Evolutionary conservation across 106 monocot genomes (phyloP).

Genomic region (Phalaenopsis equestris): DNA sequence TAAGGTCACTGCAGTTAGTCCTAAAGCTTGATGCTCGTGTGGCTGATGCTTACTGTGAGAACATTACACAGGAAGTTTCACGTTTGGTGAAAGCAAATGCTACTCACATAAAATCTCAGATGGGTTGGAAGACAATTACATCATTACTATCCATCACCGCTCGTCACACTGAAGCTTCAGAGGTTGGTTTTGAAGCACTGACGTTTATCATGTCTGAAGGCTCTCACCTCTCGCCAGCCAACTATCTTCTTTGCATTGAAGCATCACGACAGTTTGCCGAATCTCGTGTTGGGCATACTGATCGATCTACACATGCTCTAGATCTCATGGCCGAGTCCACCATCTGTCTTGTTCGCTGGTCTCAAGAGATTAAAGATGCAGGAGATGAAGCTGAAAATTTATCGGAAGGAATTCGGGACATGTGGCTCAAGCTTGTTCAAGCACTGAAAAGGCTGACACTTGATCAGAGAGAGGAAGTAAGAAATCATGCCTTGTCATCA

Average conservation of each 20-base stretch:
- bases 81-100: conserved; percentile 71
- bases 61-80: conserved; percentile 70
- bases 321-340: conserved; percentile 54
- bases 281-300: conserved; percentile 48
- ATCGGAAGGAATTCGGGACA: conserved; percentile 55
- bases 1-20: conserved; percentile 62
- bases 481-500: conserved; percentile 61
- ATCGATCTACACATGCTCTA: conserved; percentile 40
- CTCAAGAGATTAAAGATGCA: conserved; percentile 33
- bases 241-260: conserved; percentile 47
- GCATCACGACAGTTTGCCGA: conserved; percentile 71
- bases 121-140: conserved; percentile 60
- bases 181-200: conserved; percentile 66
- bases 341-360: conserved; percentile 45
- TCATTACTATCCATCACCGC: conserved; percentile 64
- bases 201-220: conserved; percentile 64
- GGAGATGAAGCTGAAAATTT: conserved; percentile 39
- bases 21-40: conserved; percentile 79
- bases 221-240: conserved; percentile 53
- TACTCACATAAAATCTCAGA: conserved; percentile 54
- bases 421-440: conserved; percentile 63
- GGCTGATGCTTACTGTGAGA: conserved; percentile 77
- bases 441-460: conserved; percentile 39
- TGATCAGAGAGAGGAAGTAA: conserved; percentile 67
- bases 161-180: conserved; percentile 68